Evolutionary conservation across 164 flowering plant species (phyloP).

Genomic region (Santalum album): DNA sequence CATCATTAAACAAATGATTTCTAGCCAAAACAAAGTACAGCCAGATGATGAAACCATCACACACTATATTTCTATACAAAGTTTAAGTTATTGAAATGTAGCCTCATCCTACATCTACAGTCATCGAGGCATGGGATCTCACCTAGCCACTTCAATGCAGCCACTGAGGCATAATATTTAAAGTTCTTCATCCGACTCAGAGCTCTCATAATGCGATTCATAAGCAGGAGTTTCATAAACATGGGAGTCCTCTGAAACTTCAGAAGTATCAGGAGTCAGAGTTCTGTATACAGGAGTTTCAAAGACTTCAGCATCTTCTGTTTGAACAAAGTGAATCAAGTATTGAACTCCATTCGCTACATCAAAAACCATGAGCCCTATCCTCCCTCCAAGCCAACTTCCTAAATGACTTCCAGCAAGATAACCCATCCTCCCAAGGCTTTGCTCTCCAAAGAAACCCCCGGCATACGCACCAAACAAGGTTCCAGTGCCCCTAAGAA

Average conservation of each 20-base stretch:
- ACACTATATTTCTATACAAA: neutral
- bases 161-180: constrained; percentile 7
- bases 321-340: constrained; percentile 37
- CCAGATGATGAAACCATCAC: too few relatives aligned
- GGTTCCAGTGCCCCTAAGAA: constrained; percentile 81
- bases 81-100: neutral
- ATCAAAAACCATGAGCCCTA: constrained; percentile 88
- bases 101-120: neutral
- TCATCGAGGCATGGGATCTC: neutral
- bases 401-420: constrained; percentile 84
- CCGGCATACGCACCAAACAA: constrained; percentile 67
- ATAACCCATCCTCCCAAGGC: constrained; percentile 77
- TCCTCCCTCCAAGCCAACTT: constrained; percentile 85
- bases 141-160: neutral
- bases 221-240: constrained; percentile 10
- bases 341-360: constrained; percentile 63
- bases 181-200: constrained; percentile 15
- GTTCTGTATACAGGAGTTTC: constrained; percentile 17
- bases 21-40: too few relatives aligned
- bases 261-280: constrained; percentile 18
- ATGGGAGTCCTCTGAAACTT: constrained; percentile 16
- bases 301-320: constrained; percentile 19
- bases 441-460: constrained; percentile 71
- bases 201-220: constrained; percentile 15
- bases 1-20: too few relatives aligned